phyloP scores from a whole-genome alignment of 768 basidiomycete genomes.

The Mycena albidolilacea region DNA sequence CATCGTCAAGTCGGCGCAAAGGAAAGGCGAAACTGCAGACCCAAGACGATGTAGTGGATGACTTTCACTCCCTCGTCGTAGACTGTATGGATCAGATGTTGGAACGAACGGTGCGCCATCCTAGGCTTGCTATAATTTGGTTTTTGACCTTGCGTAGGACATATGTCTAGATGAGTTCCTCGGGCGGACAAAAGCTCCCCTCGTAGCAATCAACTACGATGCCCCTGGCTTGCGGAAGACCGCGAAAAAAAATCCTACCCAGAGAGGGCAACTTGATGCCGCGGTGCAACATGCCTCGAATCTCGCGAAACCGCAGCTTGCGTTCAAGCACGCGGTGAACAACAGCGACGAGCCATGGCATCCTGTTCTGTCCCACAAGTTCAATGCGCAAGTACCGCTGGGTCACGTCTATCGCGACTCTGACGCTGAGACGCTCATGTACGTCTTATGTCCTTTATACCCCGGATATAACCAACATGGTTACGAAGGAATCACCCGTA shows the following conservation, averaged over 20 bases:
- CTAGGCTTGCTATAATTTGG: conserved; percentile 1
- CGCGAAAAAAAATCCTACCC: conserved; percentile 46
- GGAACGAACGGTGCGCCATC: conserved; percentile 80
- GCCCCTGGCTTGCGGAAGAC: conserved; percentile 48
- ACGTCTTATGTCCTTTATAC: conserved; percentile 34
- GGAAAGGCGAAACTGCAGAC: conserved; percentile 70
- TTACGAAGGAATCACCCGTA: conserved; percentile 79
- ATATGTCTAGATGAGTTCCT: conserved; percentile 84
- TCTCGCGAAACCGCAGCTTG: conserved; percentile 86
- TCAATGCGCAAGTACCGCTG: conserved; percentile 88
- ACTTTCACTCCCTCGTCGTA: conserved; percentile 83
- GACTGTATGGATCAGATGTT: conserved; percentile 88
- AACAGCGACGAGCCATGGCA: conserved; percentile 76
- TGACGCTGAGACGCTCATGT: conserved; percentile 50
- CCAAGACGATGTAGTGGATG: conserved; percentile 89
- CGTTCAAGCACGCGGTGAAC: conserved; percentile 72
- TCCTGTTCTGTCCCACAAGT: conserved; percentile 82
- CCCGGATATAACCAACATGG: conserved; percentile 24
- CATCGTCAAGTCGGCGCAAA: conserved; percentile 57
- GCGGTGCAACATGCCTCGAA: conserved; percentile 81
- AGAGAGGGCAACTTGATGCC: conserved; percentile 66
- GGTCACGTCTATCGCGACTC: conserved; percentile 67
- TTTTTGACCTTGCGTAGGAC: conserved; percentile 66
- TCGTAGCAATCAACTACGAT: conserved; percentile 66
- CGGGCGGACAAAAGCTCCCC: conserved; percentile 78